Evolutionary conservation across 306 rosid species (phyloP).

Genomic region (Casuarina equisetifolia): DNA sequence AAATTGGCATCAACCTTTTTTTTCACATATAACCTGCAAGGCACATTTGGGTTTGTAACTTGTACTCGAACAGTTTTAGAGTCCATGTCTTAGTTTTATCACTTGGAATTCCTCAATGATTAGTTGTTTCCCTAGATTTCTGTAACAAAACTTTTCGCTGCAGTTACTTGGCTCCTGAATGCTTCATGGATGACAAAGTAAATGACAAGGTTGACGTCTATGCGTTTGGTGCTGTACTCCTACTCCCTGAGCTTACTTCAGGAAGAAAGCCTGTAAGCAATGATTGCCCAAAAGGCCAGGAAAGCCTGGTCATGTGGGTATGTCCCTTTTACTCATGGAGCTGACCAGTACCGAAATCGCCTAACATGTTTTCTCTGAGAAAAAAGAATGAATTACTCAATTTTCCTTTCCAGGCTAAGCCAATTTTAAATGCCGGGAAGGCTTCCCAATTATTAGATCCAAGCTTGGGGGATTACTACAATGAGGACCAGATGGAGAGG

Average conservation of each 20-base stretch:
- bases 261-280: slow-evolving; percentile 88
- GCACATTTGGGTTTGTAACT: slow-evolving; percentile 89
- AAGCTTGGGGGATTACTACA: slow-evolving; percentile 51
- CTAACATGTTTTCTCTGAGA: slow-evolving; percentile 20
- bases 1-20: slow-evolving; percentile 72
- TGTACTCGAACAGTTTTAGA: slow-evolving; percentile 14
- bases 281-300: slow-evolving; percentile 79
- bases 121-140: background rate
- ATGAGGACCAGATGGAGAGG: slow-evolving; percentile 70
- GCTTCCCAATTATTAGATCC: slow-evolving; percentile 73
- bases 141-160: slow-evolving; percentile 25
- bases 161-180: slow-evolving; percentile 98
- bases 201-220: slow-evolving; percentile 88
- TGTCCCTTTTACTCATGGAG: slow-evolving; percentile 26
- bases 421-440: slow-evolving; percentile 69
- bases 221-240: slow-evolving; percentile 73
- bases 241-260: slow-evolving; percentile 85
- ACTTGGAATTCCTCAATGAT: background rate
- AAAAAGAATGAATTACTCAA: slow-evolving; percentile 5
- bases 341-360: slow-evolving; percentile 7
- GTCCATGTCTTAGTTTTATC: slow-evolving; percentile 1
- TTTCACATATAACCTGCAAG: slow-evolving; percentile 81
- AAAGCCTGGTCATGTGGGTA: slow-evolving; percentile 99
- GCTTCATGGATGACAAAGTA: slow-evolving; percentile 94
- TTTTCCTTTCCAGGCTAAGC: slow-evolving; percentile 71